Base-by-base conservation (phyloP, 2,329 filamentous ascomycete species). In the Aspergillus felis region DNA sequence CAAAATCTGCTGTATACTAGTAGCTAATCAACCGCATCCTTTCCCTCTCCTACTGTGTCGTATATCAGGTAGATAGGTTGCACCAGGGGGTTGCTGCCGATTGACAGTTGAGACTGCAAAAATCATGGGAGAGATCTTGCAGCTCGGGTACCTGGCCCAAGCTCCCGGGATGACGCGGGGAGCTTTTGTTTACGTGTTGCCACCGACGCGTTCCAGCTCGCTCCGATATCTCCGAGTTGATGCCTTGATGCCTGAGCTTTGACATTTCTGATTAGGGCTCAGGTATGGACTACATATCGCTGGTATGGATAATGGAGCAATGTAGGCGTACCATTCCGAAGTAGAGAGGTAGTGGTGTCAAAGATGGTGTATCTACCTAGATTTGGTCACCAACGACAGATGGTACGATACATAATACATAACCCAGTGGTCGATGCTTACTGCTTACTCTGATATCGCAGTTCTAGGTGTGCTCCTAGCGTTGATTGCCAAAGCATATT, bases 1-100 rank as follows among this genome's bases (percentile, higher is more conserved):
- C 61, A 58, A 54, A 58, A 55, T 50, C 56, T 62, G 65, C 63
- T 67, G 66, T 69, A 69, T 58, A 66, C 61, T 67, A 69, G 65
- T 62, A 38, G 32, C 59, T 64, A 65, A 66, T 65, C 62, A 61
- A 66, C 56, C 60, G 51, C 60, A 58, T 60, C 55, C 57, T 54
- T 63, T 57, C 57, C 56, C 54, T 51, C n/a, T 56, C 28, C 38
- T 49, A 20, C 12, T 29, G 10, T 29, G 28, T 29, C 10, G 28
- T 12, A 29, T 12, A 12, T 4, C 28, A 29, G 12, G 28, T 35
- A 28, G 27, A 28, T 28, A 32, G 32, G 58, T 52, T 57, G 54
- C 51, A 58, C 54, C 54, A n/a, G 58, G 56, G 58, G 56, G 49
- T 59, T 58, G 20, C 17, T 4, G 20, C 10, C 42, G 4, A 17